These are phyloP conservation scores for Phlegmacium glaucopus DNA, from an alignment of 768 basidiomycete species.

Conservation along the genomic window DNA sequence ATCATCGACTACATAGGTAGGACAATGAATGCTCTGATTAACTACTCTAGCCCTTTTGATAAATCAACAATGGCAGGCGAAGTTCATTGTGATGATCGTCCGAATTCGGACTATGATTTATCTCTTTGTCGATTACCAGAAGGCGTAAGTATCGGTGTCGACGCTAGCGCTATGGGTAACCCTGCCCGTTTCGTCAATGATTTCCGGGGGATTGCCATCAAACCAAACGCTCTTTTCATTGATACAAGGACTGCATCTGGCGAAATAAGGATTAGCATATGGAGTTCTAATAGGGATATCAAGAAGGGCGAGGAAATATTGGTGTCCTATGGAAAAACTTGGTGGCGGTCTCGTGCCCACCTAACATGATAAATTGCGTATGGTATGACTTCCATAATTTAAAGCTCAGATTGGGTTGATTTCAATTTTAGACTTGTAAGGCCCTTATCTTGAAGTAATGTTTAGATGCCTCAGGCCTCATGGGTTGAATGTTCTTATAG, in stretches of 20 bases:
- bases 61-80: slow-evolving; percentile 45
- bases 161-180: slow-evolving; percentile 76
- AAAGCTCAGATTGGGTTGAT: not conserved
- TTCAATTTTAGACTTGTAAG: not conserved
- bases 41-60: not conserved
- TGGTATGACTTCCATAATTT: not conserved
- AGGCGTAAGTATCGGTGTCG: slow-evolving; percentile 68
- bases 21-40: not conserved
- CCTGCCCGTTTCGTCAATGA: slow-evolving; percentile 90
- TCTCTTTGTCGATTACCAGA: slow-evolving; percentile 63
- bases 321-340: slow-evolving; percentile 85
- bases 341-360: slow-evolving; percentile 60
- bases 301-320: slow-evolving; percentile 82
- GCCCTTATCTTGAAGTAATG: not conserved
- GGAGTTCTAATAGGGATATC: slow-evolving; percentile 57
- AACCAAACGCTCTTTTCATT: slow-evolving; percentile 69
- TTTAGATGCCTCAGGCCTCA: not conserved
- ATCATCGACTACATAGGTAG: slow-evolving; percentile 73
- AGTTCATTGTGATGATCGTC: slow-evolving; percentile 75
- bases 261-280: slow-evolving; percentile 75
- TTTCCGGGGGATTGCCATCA: slow-evolving; percentile 71
- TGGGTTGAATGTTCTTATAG: too few relatives aligned
- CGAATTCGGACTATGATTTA: slow-evolving; percentile 82
- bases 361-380: not conserved
- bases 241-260: slow-evolving; percentile 52